Percentiles rank a stretch among this genome's conserved stretches.
Conservation (phyloP, 2,329 filamentous ascomycete species). For the Ophiostoma piceae region DNA sequence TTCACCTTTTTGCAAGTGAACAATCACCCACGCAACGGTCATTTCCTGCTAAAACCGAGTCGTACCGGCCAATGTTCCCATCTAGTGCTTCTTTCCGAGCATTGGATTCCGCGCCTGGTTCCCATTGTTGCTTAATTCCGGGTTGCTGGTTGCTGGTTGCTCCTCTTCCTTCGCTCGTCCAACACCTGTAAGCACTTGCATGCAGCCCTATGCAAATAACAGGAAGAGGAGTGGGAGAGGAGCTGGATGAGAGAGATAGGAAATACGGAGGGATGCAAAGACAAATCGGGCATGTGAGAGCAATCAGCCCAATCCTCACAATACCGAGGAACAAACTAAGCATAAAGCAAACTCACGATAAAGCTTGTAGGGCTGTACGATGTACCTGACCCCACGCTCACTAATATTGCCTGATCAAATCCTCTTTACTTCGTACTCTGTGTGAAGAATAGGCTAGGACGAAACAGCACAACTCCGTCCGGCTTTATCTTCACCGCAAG, state of each 20-base stretch:
- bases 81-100: not conserved
- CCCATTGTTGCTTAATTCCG: not conserved
- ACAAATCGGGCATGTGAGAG: not conserved
- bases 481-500: constrained; percentile 14
- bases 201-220: not conserved
- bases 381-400: not conserved
- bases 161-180: not conserved
- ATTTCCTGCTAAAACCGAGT: not conserved
- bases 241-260: not conserved
- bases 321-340: not conserved
- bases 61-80: not conserved
- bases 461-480: not conserved
- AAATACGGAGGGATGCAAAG: not conserved
- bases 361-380: constrained; percentile 1
- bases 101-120: too few relatives aligned
- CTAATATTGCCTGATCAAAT: not conserved
- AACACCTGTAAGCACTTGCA: not conserved
- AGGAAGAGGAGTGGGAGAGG: not conserved
- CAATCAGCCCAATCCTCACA: not conserved
- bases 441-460: too few relatives aligned
- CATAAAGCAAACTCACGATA: not conserved
- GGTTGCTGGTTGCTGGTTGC: not conserved
- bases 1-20: not conserved
- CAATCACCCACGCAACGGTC: not conserved
- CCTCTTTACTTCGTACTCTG: too few relatives aligned